These are phyloP conservation scores for Penicillium chermesinum DNA, from an alignment of 495 filamentous ascomycete genomes.

Conservation along the genomic window DNA sequence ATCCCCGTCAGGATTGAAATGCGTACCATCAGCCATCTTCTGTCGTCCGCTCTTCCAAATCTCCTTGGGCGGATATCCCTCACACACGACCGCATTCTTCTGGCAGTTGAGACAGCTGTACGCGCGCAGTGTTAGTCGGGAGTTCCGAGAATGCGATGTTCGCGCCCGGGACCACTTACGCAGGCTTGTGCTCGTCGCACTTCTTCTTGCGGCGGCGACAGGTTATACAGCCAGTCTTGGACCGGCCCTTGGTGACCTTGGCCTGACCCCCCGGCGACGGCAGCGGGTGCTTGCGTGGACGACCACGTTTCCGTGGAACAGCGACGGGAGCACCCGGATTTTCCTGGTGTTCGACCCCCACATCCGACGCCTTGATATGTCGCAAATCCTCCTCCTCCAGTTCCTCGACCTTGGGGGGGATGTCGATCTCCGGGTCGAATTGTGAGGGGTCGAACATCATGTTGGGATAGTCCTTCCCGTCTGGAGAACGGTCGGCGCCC, in stretches of 20 bases:
- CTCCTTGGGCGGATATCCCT: slow-evolving; percentile 86
- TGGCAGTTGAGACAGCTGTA: slow-evolving; percentile 74
- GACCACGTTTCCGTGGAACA: slow-evolving; percentile 59
- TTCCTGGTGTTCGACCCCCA: slow-evolving; percentile 18
- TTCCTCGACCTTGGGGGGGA: slow-evolving; percentile 42
- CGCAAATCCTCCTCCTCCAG: slow-evolving; percentile 39
- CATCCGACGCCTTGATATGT: slow-evolving; percentile 31
- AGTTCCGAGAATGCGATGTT: no score
- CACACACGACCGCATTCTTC: slow-evolving; percentile 89
- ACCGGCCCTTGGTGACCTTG: slow-evolving; percentile 80
- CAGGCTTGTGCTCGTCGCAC: slow-evolving; percentile 90
- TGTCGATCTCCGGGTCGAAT: slow-evolving; percentile 16
- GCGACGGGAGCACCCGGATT: slow-evolving; percentile 32
- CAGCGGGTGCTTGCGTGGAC: slow-evolving; percentile 79
- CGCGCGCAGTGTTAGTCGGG: not conserved
- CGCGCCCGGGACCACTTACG: no score
- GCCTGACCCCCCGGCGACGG: slow-evolving; percentile 47
- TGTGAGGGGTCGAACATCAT: no score
- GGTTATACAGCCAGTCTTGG: slow-evolving; percentile 91
- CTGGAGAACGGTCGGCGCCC: slow-evolving; percentile 23
- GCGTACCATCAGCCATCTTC: slow-evolving; percentile 66
- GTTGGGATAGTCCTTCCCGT: slow-evolving; percentile 20
- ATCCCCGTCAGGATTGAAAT: slow-evolving; percentile 5
- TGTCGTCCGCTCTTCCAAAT: slow-evolving; percentile 83
- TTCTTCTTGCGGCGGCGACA: slow-evolving; percentile 94